Percentiles rank a stretch among this genome's conserved stretches.
phyloP scores from a whole-genome alignment of 768 basidiomycete genomes.

The Lentinula guzmanii region DNA sequence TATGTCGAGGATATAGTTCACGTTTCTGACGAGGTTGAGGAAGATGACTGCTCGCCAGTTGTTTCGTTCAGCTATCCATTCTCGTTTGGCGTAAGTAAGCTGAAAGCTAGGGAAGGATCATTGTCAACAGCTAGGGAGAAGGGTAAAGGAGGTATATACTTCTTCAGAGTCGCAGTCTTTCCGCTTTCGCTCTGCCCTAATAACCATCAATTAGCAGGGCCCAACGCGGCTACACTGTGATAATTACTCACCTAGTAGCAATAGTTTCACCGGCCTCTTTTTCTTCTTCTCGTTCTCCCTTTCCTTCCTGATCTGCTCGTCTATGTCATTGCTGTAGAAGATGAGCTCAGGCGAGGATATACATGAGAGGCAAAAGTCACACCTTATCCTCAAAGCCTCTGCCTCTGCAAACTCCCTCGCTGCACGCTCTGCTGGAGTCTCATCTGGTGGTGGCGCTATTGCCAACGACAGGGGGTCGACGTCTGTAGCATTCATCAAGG shows the following conservation, averaged over 20 bases:
- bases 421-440: conserved; percentile 50
- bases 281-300: conserved; percentile 50
- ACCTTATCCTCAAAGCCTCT: conserved; percentile 50
- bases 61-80: conserved; percentile 64
- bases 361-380: background rate
- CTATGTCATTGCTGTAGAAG: conserved; percentile 56
- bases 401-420: conserved; percentile 55
- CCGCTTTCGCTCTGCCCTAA: conserved; percentile 69
- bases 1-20: conserved; percentile 51
- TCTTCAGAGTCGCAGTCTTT: conserved; percentile 78
- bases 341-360: background rate
- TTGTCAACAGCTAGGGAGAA: background rate
- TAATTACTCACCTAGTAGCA: conserved; percentile 52
- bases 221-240: background rate
- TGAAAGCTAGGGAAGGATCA: conserved; percentile 55
- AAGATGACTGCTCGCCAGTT: conserved; percentile 75
- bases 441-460: conserved; percentile 58
- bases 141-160: conserved; percentile 28
- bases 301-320: conserved; percentile 65
- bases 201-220: background rate
- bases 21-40: conserved; percentile 74
- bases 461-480: conserved; percentile 60
- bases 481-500: conserved; percentile 20
- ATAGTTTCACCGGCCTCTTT: conserved; percentile 65
- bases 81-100: conserved; percentile 60